These are phyloP conservation scores for Dactylis glomerata DNA, from an alignment of 176 grass and related monocot species.

Conservation along the genomic window DNA sequence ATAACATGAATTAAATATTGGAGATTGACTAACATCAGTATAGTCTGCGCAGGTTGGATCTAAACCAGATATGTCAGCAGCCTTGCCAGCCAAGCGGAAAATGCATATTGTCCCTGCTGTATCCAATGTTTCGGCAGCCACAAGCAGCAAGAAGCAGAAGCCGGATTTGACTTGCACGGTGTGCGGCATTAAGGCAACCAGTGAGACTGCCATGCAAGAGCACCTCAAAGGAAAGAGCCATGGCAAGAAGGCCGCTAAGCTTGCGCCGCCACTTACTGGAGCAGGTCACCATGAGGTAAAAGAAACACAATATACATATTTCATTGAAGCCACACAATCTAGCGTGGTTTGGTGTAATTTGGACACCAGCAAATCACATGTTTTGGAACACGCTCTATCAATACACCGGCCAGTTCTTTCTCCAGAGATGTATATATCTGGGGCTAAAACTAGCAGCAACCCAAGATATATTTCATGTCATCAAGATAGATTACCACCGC, in stretches of 20 bases:
- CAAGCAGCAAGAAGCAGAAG: constrained; percentile 25
- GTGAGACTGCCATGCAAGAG: not conserved
- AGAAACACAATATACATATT: not conserved
- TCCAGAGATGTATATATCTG: not conserved
- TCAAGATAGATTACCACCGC: not conserved
- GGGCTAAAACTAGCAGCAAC: not conserved
- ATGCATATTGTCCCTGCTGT: not conserved
- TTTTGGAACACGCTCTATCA: not conserved
- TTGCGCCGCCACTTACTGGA: not conserved
- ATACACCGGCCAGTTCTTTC: not conserved
- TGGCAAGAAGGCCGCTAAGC: not conserved
- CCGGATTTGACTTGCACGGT: not conserved
- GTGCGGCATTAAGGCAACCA: constrained; percentile 22
- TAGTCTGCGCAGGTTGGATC: not conserved
- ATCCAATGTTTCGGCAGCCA: not conserved
- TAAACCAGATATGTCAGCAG: not conserved
- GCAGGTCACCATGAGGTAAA: not conserved
- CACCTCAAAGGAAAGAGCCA: constrained; percentile 33
- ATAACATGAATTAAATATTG: not conserved
- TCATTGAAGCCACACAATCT: not conserved
- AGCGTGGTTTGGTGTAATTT: not conserved
- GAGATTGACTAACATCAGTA: not conserved
- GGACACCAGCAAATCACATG: not conserved
- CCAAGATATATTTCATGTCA: not conserved
- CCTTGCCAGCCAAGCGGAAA: constrained; percentile 17